Percentiles rank a stretch among this genome's conserved stretches.
phyloP scores from a whole-genome alignment of 2,329 filamentous ascomycete species.

The Trichophyton verrucosum region DNA sequence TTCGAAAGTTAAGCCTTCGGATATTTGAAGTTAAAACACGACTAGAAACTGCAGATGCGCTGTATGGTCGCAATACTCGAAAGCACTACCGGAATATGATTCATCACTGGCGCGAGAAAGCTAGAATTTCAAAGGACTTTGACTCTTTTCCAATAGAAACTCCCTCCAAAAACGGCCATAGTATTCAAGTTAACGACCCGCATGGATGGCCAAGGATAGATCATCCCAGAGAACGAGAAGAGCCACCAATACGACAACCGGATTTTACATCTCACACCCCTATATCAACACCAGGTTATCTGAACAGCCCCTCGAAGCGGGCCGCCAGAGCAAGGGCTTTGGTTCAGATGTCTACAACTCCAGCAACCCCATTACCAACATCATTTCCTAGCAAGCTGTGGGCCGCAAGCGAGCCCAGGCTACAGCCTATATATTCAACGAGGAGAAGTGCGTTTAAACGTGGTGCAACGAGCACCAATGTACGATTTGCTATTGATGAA shows the following conservation, averaged over 20 bases:
- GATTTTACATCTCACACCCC: constrained; percentile 26
- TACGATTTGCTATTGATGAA: constrained; percentile 29
- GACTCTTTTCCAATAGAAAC: constrained; percentile 13
- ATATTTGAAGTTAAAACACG: constrained; percentile 43
- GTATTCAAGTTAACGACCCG: constrained; percentile 8
- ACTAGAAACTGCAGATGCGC: constrained; percentile 40
- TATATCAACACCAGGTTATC: constrained; percentile 30
- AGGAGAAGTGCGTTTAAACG: constrained; percentile 9
- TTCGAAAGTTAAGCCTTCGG: constrained; percentile 47
- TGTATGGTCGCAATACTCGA: constrained; percentile 41
- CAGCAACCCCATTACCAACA: constrained; percentile 32
- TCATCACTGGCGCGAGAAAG: constrained; percentile 41
- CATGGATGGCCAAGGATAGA: constrained; percentile 24
- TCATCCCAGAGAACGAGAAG: constrained; percentile 19
- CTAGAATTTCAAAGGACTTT: constrained; percentile 23
- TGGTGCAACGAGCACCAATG: constrained; percentile 22
- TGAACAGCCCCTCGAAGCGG: constrained; percentile 36
- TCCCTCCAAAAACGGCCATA: constrained; percentile 1
- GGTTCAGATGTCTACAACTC: constrained; percentile 34
- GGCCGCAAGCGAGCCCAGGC: constrained; percentile 12
- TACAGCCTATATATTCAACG: constrained; percentile 5
- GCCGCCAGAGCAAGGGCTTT: constrained; percentile 32
- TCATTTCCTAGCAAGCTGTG: constrained; percentile 32
- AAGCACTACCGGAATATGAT: constrained; percentile 46
- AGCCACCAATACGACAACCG: constrained; percentile 11